These are phyloP conservation scores for Galeopsis tetrahit DNA, from an alignment of 257 asterid genomes.

Conservation along the genomic window DNA sequence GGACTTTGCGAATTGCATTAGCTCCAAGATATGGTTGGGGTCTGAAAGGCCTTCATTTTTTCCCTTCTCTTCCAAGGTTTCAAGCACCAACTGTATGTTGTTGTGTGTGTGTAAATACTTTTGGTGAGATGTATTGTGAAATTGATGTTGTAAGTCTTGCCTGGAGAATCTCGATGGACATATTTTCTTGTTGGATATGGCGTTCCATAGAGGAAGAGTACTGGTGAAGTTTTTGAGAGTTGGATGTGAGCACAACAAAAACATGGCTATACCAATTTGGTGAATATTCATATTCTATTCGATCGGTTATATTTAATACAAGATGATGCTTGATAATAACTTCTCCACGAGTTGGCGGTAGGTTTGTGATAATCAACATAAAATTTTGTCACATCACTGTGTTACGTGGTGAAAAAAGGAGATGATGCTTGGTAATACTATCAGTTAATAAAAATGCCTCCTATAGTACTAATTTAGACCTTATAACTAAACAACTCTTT, in stretches of 20 bases:
- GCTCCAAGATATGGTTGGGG: conserved; percentile 26
- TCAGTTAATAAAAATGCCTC: too few relatives aligned
- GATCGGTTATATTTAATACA: too few relatives aligned
- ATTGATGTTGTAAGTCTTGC: neutral
- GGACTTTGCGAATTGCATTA: conserved; percentile 32
- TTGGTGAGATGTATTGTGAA: conserved; percentile 1
- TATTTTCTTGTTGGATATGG: neutral
- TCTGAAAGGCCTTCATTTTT: conserved; percentile 30
- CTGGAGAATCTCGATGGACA: neutral
- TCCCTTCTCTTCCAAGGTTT: conserved; percentile 31
- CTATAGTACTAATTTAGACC: too few relatives aligned
- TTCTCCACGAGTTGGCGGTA: too few relatives aligned
- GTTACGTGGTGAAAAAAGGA: too few relatives aligned
- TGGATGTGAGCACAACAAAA: neutral
- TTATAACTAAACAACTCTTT: too few relatives aligned
- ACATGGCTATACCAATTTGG: neutral
- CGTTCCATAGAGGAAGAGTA: neutral
- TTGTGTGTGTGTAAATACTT: neutral
- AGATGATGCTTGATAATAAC: too few relatives aligned
- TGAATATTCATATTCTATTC: too few relatives aligned
- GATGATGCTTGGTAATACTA: too few relatives aligned
- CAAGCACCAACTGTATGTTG: conserved; percentile 23
- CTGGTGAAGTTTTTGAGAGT: neutral
- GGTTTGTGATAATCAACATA: too few relatives aligned
- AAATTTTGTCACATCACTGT: too few relatives aligned